Percentiles rank a stretch among this genome's conserved stretches.
Evolutionary conservation across 2,329 filamentous ascomycete genomes (phyloP).

Genomic region (Xylariales sp.): DNA sequence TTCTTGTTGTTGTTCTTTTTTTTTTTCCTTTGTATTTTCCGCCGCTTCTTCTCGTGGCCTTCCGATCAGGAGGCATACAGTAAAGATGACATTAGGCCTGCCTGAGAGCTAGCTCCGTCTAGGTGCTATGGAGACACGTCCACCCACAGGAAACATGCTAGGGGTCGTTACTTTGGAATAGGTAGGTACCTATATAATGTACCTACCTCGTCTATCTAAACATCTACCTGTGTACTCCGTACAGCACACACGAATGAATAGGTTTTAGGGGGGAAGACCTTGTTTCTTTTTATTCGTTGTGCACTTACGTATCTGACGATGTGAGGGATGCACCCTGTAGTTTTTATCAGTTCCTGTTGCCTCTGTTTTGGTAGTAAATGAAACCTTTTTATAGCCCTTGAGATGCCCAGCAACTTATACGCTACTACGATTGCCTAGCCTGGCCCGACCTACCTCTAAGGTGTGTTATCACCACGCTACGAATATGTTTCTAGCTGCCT

Average conservation of each 20-base stretch:
- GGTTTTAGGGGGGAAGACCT: neutral
- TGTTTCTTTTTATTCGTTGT: conserved; percentile 16
- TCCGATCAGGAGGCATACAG: neutral
- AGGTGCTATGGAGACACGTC: neutral
- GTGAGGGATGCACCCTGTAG: conserved; percentile 1
- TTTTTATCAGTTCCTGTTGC: neutral
- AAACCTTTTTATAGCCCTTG: neutral
- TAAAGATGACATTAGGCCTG: neutral
- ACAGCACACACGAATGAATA: too few species aligned
- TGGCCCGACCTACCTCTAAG: neutral
- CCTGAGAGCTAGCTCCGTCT: neutral
- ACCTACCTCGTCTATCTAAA: neutral
- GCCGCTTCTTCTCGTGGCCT: neutral
- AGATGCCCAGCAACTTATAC: neutral
- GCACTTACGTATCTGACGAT: neutral
- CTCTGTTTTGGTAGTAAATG: neutral
- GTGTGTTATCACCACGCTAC: neutral
- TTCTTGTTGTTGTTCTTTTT: neutral
- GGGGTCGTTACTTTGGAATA: neutral
- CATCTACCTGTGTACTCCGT: neutral
- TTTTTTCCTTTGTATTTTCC: neutral
- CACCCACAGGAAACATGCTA: conserved; percentile 2
- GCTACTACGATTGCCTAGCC: conserved; percentile 2
- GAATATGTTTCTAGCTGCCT: too few species aligned
- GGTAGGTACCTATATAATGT: too few species aligned